Conservation (phyloP, 768 basidiomycete genomes). For the Lyophyllum decastes region DNA sequence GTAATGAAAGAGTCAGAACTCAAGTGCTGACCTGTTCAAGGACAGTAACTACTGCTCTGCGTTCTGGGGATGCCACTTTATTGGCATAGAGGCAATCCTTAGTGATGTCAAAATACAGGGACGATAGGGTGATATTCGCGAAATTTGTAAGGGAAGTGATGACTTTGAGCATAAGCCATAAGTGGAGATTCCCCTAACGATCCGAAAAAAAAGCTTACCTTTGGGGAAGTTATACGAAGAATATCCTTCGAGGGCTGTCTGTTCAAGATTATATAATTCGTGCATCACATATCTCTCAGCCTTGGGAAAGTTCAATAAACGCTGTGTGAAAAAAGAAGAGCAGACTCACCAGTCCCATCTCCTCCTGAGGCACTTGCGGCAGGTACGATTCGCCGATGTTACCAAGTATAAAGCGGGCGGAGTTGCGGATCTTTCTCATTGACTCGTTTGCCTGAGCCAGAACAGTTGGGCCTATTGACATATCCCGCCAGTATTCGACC, state of each 20-base stretch:
- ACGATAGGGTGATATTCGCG: constrained; percentile 81
- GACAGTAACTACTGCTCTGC: constrained; percentile 69
- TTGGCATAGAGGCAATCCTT: constrained; percentile 91
- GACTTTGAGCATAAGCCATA: constrained; percentile 42
- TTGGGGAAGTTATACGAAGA: constrained; percentile 75
- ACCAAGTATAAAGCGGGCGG: constrained; percentile 83
- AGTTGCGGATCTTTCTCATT: constrained; percentile 83
- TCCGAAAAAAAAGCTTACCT: constrained; percentile 46
- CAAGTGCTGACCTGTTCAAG: constrained; percentile 56
- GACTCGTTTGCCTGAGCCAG: constrained; percentile 76
- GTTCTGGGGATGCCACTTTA: constrained; percentile 44
- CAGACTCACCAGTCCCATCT: constrained; percentile 65
- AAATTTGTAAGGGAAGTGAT: constrained; percentile 75
- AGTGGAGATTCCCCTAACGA: constrained; percentile 4
- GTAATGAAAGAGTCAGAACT: constrained; percentile 7
- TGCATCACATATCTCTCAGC: constrained; percentile 86
- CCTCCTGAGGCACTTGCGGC: constrained; percentile 39
- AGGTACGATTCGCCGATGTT: constrained; percentile 53
- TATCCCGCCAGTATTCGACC: constrained; percentile 87
- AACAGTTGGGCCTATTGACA: constrained; percentile 78
- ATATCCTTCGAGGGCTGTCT: constrained; percentile 68
- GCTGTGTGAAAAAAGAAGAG: background rate
- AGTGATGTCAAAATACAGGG: constrained; percentile 88
- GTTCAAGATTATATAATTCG: constrained; percentile 75
- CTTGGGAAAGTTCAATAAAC: constrained; percentile 38